Base-by-base conservation (phyloP, 78 protist species). In the Creolimax fragrantissima region DNA sequence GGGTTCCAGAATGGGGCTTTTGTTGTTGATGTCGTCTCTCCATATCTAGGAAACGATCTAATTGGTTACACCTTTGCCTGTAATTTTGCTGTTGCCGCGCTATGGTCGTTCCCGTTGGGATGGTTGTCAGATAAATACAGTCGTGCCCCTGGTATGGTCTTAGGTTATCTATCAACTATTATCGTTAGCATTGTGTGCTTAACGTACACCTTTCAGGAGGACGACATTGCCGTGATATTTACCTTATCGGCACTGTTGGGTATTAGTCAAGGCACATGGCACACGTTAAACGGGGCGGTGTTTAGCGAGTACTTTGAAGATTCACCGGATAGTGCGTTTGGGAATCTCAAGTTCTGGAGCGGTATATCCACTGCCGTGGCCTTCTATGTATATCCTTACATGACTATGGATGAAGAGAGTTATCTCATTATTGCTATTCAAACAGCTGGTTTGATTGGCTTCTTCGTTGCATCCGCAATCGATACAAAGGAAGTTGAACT, bases 231-330 rank as follows among this genome's bases (percentile, higher is more conserved):
- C 39, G 74, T 24, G 24, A 58, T 58, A 32, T 58, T 58, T 58
- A 24, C 74, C 74, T 58, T 58, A 24, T 58, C 74, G 11, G 74
- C 74, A 24, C 24, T 58, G 74, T 24, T 58, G 74, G 74, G 74
- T 24, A 58, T 58, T 24, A 84, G 45, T 32, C 41, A 42, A 84
- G 88, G 88, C 41, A 84, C 88, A 24, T 84, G 88, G 88, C 11
- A 84, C 2, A 84, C 88, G 2, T 32, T 84, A 24, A 84, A 84
- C 24, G 88, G 47, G 39, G 88, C 88, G 11, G 45, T 84, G 11
- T 84, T 84, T 2, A 84, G 88, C 45, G 88, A 84, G 45, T 84
- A 84, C 45, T 84, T 84, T 84, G 88, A 84, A 84, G 88, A 84
- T 84, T 32, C 88, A 24, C 85, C 88, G 2, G 88, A 84, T 17